phyloP scores from a whole-genome alignment of 2,329 filamentous ascomycete species.

The Verticillium tricorpus region DNA sequence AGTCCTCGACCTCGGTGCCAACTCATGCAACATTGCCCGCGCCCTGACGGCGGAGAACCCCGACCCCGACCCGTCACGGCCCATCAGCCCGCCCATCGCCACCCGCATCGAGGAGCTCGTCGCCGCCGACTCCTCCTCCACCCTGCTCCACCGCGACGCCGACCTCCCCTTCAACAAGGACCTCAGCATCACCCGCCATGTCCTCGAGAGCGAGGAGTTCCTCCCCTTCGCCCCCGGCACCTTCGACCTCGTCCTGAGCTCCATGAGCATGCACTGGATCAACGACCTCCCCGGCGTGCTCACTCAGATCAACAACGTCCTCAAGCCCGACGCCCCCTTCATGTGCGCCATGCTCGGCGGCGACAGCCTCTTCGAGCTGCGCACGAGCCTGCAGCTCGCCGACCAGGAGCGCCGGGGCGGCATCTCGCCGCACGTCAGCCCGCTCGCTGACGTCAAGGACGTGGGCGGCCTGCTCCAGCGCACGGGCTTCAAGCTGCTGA shows the following conservation, averaged over 20 bases:
- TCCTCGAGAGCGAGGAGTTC: constrained; percentile 73
- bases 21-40: constrained; percentile 89
- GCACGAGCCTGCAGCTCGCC: constrained; percentile 87
- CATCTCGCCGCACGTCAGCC: constrained; percentile 84
- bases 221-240: constrained; percentile 71
- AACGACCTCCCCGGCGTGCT: constrained; percentile 89
- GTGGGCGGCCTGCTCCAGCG: constrained; percentile 81
- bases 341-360: constrained; percentile 96
- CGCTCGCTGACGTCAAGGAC: constrained; percentile 86
- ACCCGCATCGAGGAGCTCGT: constrained; percentile 69
- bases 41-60: constrained; percentile 69
- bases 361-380: constrained; percentile 88
- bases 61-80: constrained; percentile 52
- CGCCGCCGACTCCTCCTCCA: constrained; percentile 75
- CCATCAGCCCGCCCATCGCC: constrained; percentile 61
- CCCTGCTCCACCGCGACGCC: constrained; percentile 76
- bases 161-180: constrained; percentile 69
- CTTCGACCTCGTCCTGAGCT: constrained; percentile 89
- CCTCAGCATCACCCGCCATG: constrained; percentile 67
- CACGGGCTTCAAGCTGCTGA: constrained; percentile 91
- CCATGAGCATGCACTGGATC: constrained; percentile 91
- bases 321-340: constrained; percentile 89
- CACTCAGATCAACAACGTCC: constrained; percentile 75
- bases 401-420: constrained; percentile 89
- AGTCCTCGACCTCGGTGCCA: constrained; percentile 89